phyloP scores from a whole-genome alignment of 495 filamentous ascomycete species.

The Penicilliopsis zonata region DNA sequence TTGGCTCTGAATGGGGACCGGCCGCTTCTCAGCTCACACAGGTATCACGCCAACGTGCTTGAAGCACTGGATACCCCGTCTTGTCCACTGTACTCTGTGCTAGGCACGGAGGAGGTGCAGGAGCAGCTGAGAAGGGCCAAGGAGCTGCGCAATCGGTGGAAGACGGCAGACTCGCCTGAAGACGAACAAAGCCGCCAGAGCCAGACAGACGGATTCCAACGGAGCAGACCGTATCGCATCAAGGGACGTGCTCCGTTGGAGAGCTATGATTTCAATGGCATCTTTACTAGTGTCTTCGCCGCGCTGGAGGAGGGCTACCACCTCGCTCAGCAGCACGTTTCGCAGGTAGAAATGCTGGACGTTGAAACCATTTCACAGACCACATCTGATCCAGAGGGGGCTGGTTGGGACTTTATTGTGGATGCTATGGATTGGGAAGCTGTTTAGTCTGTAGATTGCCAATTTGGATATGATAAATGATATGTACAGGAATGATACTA shows the following conservation, averaged over 20 bases:
- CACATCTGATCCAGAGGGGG: constrained; percentile 20
- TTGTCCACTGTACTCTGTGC: constrained; percentile 37
- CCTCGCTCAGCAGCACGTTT: constrained; percentile 16
- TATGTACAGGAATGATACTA: too few relatives aligned
- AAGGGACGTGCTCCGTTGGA: too few relatives aligned
- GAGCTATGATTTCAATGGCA: constrained; percentile 42
- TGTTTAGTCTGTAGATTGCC: too few relatives aligned
- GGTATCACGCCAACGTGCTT: constrained; percentile 55
- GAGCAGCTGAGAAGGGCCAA: constrained; percentile 45
- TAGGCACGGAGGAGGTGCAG: constrained; percentile 36
- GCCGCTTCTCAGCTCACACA: constrained; percentile 21
- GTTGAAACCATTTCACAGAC: constrained; percentile 1
- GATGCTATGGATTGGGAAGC: constrained; percentile 58
- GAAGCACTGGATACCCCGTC: constrained; percentile 33
- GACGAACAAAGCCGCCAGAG: constrained; percentile 27
- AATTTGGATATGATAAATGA: too few relatives aligned
- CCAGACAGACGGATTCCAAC: too few relatives aligned
- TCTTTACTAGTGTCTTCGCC: constrained; percentile 30
- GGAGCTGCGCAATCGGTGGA: constrained; percentile 56
- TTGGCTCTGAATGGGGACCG: constrained; percentile 3
- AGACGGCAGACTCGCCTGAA: constrained; percentile 36
- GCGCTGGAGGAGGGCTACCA: constrained; percentile 25
- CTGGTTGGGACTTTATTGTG: constrained; percentile 47
- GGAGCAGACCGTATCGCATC: too few relatives aligned
- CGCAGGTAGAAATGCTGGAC: constrained; percentile 7